Evolutionary conservation across 2,329 filamentous ascomycete species (phyloP).

Genomic region (Didymella pomorum): DNA sequence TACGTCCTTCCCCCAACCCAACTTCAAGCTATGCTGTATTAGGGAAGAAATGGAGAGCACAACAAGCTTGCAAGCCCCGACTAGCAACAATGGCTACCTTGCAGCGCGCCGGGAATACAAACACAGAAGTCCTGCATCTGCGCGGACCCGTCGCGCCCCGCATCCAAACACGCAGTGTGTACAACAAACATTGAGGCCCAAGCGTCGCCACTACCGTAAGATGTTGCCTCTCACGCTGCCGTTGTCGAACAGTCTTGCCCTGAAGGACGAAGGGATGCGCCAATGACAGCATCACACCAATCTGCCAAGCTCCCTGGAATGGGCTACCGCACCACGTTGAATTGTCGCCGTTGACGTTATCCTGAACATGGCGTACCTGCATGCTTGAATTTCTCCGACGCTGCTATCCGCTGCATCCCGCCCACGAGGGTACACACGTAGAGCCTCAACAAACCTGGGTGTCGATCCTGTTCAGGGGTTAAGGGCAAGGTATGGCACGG

Average conservation of each 20-base stretch:
- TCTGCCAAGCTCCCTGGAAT: slow-evolving; percentile 37
- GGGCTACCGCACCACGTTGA: slow-evolving; percentile 24
- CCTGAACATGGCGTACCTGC: slow-evolving; percentile 11
- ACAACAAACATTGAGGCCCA: slow-evolving; percentile 21
- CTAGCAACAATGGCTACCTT: slow-evolving; percentile 28
- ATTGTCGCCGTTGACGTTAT: slow-evolving; percentile 12
- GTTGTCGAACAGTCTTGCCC: slow-evolving; percentile 25
- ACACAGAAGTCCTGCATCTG: slow-evolving; percentile 25
- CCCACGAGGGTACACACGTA: slow-evolving; percentile 19
- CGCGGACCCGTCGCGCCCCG: slow-evolving; percentile 27
- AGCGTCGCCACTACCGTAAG: slow-evolving; percentile 18
- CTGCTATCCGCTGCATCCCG: slow-evolving; percentile 20
- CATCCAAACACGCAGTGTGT: slow-evolving; percentile 35
- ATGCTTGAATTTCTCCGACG: slow-evolving; percentile 12
- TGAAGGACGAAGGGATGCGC: slow-evolving; percentile 21
- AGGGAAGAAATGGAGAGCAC: slow-evolving; percentile 17
- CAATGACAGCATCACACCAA: slow-evolving; percentile 22
- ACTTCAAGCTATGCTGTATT: slow-evolving; percentile 7
- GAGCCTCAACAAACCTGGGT: slow-evolving; percentile 15
- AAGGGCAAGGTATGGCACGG: neutral
- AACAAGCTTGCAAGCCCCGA: slow-evolving; percentile 14
- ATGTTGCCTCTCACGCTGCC: slow-evolving; percentile 12
- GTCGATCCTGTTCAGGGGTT: slow-evolving; percentile 3
- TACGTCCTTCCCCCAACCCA: slow-evolving; percentile 4
- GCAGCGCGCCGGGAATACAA: slow-evolving; percentile 30